These are phyloP conservation scores for Hericium erinaceus DNA, from an alignment of 768 basidiomycete species.

Conservation along the genomic window DNA sequence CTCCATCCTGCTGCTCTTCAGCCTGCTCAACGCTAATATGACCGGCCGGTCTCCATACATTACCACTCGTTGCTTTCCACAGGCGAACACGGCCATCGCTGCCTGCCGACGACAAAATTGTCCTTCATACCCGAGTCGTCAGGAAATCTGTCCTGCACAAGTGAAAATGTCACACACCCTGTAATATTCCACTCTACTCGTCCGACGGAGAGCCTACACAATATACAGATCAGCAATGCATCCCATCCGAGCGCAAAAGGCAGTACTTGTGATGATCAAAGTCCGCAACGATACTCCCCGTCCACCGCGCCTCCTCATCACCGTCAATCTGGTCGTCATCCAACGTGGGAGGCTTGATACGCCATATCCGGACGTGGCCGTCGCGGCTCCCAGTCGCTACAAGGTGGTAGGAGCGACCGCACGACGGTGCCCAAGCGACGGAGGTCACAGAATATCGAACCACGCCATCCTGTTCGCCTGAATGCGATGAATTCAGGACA, in stretches of 20 bases:
- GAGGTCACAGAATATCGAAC: constrained; percentile 63
- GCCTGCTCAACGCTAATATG: constrained; percentile 75
- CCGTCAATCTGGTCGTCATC: constrained; percentile 28
- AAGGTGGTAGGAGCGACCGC: constrained; percentile 90
- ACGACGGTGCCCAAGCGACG: constrained; percentile 90
- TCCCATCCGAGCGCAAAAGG: neutral
- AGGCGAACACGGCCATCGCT: constrained; percentile 76
- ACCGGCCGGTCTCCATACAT: constrained; percentile 77
- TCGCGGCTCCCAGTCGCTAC: constrained; percentile 86
- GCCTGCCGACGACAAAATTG: constrained; percentile 73
- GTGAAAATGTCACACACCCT: constrained; percentile 34
- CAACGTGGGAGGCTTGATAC: constrained; percentile 48
- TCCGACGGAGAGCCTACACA: constrained; percentile 56
- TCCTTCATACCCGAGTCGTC: constrained; percentile 34
- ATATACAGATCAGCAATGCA: neutral
- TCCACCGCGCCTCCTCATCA: constrained; percentile 55
- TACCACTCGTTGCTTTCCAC: constrained; percentile 81
- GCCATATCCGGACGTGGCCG: constrained; percentile 87
- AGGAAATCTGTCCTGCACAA: neutral
- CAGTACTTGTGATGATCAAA: constrained; percentile 75
- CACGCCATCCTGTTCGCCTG: constrained; percentile 24
- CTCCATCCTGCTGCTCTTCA: constrained; percentile 36
- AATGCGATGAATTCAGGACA: constrained; percentile 12
- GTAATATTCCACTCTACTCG: constrained; percentile 94
- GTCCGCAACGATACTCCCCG: constrained; percentile 67